Conservation (phyloP, 75 land plant genomes). For the Picea sitchensis region DNA sequence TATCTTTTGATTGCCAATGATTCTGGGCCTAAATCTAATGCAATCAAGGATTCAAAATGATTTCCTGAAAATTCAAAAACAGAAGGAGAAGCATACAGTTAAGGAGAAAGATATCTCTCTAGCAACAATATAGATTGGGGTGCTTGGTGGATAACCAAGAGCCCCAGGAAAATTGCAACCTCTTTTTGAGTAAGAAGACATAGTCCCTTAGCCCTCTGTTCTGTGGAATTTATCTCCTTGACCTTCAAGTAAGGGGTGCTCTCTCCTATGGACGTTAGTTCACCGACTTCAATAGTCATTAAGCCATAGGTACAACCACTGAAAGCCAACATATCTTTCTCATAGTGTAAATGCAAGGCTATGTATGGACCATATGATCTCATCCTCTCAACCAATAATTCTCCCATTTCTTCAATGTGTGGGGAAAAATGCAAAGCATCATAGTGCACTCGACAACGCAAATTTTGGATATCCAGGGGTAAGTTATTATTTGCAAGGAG, state of each 20-base stretch:
- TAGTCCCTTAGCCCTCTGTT: constrained; percentile 58
- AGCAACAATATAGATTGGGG: constrained; percentile 59
- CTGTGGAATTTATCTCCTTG: constrained; percentile 25
- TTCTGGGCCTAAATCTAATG: no score
- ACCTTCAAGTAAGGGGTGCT: constrained; percentile 44
- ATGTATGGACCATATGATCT: constrained; percentile 81
- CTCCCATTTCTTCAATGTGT: constrained; percentile 72
- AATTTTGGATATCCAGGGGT: constrained; percentile 75
- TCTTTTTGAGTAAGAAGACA: constrained; percentile 85
- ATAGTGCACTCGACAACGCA: constrained; percentile 88
- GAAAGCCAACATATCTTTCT: constrained; percentile 97
- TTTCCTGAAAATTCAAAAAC: no score
- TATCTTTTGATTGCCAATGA: no score
- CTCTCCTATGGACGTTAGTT: constrained; percentile 62
- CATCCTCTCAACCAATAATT: constrained; percentile 77
- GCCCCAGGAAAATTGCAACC: constrained; percentile 65
- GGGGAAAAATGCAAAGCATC: constrained; percentile 83
- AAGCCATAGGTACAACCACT: constrained; percentile 59
- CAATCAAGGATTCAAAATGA: no score
- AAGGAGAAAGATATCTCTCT: constrained; percentile 45
- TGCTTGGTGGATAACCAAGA: constrained; percentile 33
- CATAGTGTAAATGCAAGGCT: constrained; percentile 93
- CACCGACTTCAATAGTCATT: constrained; percentile 48
- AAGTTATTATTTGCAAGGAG: constrained; percentile 94
- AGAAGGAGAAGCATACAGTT: no score